Evolutionary conservation across 129 eudicot species (phyloP), one percentile per base, ranked within the genome.

Genomic region (Pittosporum tobira): DNA sequence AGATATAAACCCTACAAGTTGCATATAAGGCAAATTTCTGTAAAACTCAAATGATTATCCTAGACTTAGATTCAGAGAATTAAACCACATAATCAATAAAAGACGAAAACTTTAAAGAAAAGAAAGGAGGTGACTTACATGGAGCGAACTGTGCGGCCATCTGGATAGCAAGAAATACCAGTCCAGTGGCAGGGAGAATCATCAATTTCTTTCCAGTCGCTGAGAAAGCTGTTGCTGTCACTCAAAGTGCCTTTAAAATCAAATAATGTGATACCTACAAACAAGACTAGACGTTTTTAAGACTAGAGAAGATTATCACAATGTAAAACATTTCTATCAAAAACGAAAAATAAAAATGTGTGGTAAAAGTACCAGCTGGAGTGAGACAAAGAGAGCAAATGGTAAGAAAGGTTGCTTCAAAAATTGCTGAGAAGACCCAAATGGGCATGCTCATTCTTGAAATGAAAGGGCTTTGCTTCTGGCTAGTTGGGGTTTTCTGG

Each of bases 1-100:
- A 73, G 95, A 85, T 48, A 91, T 86, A 63, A 71, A 71, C 38
- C 98, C 98, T 36, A 83, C 89, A 67, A 91, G 77, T 51, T 91
- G 83, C 98, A 83, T 77, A 47, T 86, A 86, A 3, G 98, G 98
- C 43, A 91, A 70, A 72, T 91, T 91, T 73, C 98, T 91, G 72
- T 23, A 58, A 40, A 62, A 62, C 30, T 48, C 68, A 50, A 59
- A 60, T 38, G 14, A 30, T 14, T 48, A 59, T 25, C n/a, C 24
- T 42, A 61, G 48, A 50, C 48, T 64, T 44, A 68, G 52, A 55
- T n/a, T 23, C 36, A 44, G 29, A 59, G 30, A 3, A 28, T 15
- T 19, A 12, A 3, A 20, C 26, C 23, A 44, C 27, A 52, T 26
- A 20, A 40, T 0, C 2, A 47, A 34, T 30, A 16, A 55, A 14